phyloP scores from a whole-genome alignment of 371 early-diverging fungal genomes.

The Mucor velutinosus region DNA sequence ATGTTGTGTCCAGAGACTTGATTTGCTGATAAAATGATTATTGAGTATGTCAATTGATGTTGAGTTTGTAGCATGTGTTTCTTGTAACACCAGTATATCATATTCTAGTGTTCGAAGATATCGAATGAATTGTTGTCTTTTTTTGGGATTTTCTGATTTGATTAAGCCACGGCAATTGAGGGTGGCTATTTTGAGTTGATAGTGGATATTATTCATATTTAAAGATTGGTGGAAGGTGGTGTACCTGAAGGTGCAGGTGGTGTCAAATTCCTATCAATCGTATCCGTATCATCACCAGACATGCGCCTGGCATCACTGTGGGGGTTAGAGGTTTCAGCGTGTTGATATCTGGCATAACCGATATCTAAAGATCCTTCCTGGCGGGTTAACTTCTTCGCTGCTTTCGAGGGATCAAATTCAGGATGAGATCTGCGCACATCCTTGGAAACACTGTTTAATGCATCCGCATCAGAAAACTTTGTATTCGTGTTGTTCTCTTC shows the following conservation, averaged over 20 bases:
- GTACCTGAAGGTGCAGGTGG: background rate
- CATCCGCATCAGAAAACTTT: no score
- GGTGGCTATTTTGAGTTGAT: constrained; percentile 5
- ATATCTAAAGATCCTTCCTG: no score
- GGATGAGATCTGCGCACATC: no score
- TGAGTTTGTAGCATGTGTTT: constrained; percentile 3
- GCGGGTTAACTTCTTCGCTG: no score
- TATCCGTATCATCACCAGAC: background rate
- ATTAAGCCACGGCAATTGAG: constrained; percentile 21
- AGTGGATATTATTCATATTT: background rate
- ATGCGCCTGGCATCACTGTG: no score
- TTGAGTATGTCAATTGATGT: background rate
- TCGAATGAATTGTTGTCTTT: constrained; percentile 3
- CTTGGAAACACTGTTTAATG: background rate
- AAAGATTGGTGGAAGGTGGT: background rate
- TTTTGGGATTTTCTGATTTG: background rate
- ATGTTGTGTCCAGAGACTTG: background rate
- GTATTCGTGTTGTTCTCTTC: no score
- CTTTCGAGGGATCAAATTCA: no score
- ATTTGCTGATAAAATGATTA: background rate
- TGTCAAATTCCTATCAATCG: background rate
- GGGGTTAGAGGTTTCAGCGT: no score
- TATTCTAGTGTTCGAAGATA: background rate
- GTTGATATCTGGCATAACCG: no score
- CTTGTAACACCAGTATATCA: constrained; percentile 12